phyloP scores from a whole-genome alignment of 129 eudicot species.

The Escallonia rubra region DNA sequence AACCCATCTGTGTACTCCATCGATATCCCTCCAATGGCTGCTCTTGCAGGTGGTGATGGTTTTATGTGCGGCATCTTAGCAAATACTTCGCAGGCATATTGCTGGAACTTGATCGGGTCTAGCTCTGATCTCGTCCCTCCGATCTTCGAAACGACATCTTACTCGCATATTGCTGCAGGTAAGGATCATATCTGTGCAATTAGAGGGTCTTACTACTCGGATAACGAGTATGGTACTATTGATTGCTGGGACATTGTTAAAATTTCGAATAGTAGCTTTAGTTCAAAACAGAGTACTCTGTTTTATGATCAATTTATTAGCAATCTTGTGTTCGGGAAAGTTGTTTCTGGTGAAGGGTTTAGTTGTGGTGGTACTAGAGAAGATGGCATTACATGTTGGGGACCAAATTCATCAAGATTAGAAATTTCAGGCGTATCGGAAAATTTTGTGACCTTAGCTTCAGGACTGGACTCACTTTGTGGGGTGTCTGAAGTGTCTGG shows the following conservation, averaged over 20 bases:
- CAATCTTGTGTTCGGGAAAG: slow-evolving; percentile 32
- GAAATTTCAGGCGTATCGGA: slow-evolving; percentile 27
- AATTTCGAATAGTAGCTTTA: slow-evolving; percentile 14
- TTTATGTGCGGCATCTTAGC: slow-evolving; percentile 82
- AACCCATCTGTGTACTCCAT: slow-evolving; percentile 26
- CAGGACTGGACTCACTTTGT: slow-evolving; percentile 53
- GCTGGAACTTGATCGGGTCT: slow-evolving; percentile 54
- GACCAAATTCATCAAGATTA: slow-evolving; percentile 63
- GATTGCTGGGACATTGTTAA: slow-evolving; percentile 90
- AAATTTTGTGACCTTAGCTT: slow-evolving; percentile 39
- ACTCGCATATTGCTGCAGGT: slow-evolving; percentile 74
- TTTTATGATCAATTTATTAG: slow-evolving; percentile 46
- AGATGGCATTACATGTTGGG: slow-evolving; percentile 78
- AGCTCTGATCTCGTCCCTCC: slow-evolving; percentile 63
- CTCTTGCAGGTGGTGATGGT: slow-evolving; percentile 72
- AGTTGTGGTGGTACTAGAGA: slow-evolving; percentile 62
- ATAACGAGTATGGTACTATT: slow-evolving; percentile 41
- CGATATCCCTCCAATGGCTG: slow-evolving; percentile 69
- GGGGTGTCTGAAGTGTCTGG: slow-evolving; percentile 54
- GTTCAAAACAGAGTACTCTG: slow-evolving; percentile 52
- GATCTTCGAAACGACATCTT: slow-evolving; percentile 33
- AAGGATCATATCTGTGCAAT: slow-evolving; percentile 83
- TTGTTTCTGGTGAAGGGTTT: slow-evolving; percentile 92
- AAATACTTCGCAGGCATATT: slow-evolving; percentile 66
- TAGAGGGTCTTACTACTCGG: slow-evolving; percentile 72